Evolutionary conservation across 2,329 filamentous ascomycete species (phyloP).

Genomic region (Arthrobotrys iridis): DNA sequence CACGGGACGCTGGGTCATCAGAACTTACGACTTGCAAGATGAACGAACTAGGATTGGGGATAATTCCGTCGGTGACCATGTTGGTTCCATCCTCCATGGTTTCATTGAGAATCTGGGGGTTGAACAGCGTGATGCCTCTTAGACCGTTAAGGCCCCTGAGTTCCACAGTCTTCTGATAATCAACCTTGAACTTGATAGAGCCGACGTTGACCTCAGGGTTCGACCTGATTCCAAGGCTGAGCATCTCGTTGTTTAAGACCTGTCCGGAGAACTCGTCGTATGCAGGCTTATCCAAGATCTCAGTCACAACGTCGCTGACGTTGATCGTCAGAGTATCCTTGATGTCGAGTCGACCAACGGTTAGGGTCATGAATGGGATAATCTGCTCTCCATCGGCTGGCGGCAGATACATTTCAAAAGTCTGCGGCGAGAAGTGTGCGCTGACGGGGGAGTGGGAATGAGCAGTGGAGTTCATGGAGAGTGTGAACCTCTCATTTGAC

Average conservation of each 20-base stretch:
- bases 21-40: conserved; percentile 71
- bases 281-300: conserved; percentile 64
- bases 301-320: conserved; percentile 64
- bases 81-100: conserved; percentile 66
- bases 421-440: conserved; percentile 56
- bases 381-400: conserved; percentile 63
- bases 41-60: conserved; percentile 73
- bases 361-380: conserved; percentile 66
- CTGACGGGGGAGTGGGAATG: conserved; percentile 66
- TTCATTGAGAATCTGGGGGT: conserved; percentile 65
- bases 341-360: conserved; percentile 67
- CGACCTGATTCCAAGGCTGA: conserved; percentile 67
- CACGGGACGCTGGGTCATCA: conserved; percentile 10
- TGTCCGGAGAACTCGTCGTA: conserved; percentile 69
- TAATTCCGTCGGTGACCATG: conserved; percentile 69
- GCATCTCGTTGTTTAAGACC: conserved; percentile 66
- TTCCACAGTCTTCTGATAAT: conserved; percentile 69
- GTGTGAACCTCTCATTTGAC: conserved; percentile 63
- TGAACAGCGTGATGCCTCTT: conserved; percentile 66
- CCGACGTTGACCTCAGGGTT: conserved; percentile 67
- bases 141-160: conserved; percentile 68
- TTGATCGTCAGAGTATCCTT: conserved; percentile 67
- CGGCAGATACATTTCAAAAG: conserved; percentile 68
- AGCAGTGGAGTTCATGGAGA: conserved; percentile 69
- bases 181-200: conserved; percentile 66